Evolutionary conservation across 768 basidiomycete species (phyloP).

Genomic region (Phlebiopsis gigantea): DNA sequence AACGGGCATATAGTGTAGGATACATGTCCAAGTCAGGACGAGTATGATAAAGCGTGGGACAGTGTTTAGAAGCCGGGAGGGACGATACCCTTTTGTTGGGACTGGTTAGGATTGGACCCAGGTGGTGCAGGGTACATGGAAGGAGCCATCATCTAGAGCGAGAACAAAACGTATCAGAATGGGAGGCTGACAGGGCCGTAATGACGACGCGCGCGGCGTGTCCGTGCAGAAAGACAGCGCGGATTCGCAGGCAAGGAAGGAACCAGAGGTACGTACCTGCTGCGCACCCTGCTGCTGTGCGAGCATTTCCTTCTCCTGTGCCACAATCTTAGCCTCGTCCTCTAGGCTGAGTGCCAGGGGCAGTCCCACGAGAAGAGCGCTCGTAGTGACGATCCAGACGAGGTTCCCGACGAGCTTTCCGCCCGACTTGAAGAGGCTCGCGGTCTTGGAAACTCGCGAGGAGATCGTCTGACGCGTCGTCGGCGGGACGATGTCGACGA

Average conservation of each 20-base stretch:
- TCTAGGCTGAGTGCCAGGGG: conserved; percentile 91
- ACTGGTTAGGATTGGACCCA: conserved; percentile 31
- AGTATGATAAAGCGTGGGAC: conserved; percentile 8
- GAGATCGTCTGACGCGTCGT: conserved; percentile 75
- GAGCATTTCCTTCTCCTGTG: conserved; percentile 91
- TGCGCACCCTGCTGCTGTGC: conserved; percentile 92
- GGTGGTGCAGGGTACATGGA: conserved; percentile 50
- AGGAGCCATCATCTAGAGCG: conserved; percentile 66
- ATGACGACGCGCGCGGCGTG: neutral
- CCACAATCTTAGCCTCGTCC: conserved; percentile 92
- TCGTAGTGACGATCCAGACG: conserved; percentile 94
- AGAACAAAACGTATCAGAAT: conserved; percentile 7
- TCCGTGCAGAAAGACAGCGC: conserved; percentile 1
- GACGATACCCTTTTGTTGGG: conserved; percentile 52
- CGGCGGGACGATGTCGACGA: conserved; percentile 95
- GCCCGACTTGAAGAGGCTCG: conserved; percentile 58
- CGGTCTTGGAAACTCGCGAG: conserved; percentile 53
- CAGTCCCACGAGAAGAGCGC: conserved; percentile 87
- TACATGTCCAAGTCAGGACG: conserved; percentile 12
- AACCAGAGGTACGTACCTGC: conserved; percentile 49
- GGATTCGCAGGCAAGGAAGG: conserved; percentile 2
- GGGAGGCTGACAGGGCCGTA: conserved; percentile 1
- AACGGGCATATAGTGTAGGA: conserved; percentile 11
- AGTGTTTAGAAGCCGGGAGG: conserved; percentile 75
- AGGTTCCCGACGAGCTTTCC: conserved; percentile 78